A percentile compares a stretch with the other conserved stretches of the same genome.
Conservation (phyloP, 2,329 filamentous ascomycete genomes). For the Coniochaeta prunicola region DNA sequence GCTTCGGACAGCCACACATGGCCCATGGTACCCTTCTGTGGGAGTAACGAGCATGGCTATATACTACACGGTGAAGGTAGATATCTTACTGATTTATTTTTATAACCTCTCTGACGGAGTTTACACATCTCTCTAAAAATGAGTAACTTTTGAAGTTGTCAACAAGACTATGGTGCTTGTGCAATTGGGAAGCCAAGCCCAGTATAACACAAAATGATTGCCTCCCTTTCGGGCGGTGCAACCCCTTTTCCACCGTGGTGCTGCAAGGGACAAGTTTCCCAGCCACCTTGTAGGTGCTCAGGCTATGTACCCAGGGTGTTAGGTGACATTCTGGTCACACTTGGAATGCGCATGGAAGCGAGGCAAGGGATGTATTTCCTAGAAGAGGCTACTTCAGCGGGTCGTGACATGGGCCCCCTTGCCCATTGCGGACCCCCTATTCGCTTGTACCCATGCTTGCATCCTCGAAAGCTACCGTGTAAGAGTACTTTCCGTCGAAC, state of each 20-base stretch:
- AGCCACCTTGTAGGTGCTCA: not conserved
- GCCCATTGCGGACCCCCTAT: not conserved
- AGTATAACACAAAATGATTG: not conserved
- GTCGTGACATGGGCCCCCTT: not conserved
- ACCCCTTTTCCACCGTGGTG: not conserved
- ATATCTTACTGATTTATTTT: too few relatives aligned
- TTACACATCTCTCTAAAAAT: too few relatives aligned
- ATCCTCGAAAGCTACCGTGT: not conserved
- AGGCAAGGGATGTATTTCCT: not conserved
- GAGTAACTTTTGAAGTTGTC: not conserved
- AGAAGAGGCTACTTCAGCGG: conserved; percentile 2
- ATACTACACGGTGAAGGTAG: too few relatives aligned
- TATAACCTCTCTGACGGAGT: too few relatives aligned
- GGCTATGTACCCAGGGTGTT: not conserved
- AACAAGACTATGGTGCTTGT: not conserved
- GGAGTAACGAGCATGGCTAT: not conserved
- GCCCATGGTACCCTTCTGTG: not conserved
- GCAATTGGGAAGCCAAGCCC: not conserved
- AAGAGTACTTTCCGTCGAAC: not conserved
- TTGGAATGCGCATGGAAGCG: not conserved
- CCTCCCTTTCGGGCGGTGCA: not conserved
- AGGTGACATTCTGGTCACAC: not conserved
- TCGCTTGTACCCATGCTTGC: not conserved
- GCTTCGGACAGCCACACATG: not conserved
- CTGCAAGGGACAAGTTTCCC: not conserved